phyloP scores from a whole-genome alignment of 2,329 filamentous ascomycete genomes.

The Waltergamsia citrina region DNA sequence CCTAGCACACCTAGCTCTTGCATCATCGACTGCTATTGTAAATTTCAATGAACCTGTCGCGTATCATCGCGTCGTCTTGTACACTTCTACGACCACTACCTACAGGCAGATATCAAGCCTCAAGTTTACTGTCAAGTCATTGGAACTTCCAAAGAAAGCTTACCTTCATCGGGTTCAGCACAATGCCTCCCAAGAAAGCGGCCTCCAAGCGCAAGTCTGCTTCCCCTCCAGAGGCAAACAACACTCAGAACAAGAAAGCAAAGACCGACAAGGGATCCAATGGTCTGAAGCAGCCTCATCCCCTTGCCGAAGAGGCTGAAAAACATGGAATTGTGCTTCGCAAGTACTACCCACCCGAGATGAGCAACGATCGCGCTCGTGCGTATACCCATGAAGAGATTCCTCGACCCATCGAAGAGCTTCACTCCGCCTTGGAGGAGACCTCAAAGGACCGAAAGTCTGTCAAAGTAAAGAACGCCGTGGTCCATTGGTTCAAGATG shows the following conservation, averaged over 20 bases:
- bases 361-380: conserved; percentile 68
- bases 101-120: no score
- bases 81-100: no score
- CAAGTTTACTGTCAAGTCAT: no score
- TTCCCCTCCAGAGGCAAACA: conserved; percentile 10
- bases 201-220: conserved; percentile 17
- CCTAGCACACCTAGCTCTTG: no score
- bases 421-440: conserved; percentile 50
- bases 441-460: conserved; percentile 45
- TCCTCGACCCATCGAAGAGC: conserved; percentile 61
- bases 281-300: conserved; percentile 34
- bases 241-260: conserved; percentile 19
- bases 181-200: conserved; percentile 15
- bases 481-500: conserved; percentile 87
- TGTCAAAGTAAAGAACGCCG: conserved; percentile 46
- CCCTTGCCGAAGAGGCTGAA: conserved; percentile 33
- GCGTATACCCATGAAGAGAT: conserved; percentile 65
- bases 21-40: no score
- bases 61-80: no score
- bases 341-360: conserved; percentile 76
- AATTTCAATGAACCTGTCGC: no score
- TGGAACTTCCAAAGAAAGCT: not conserved
- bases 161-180: conserved; percentile 7
- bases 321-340: conserved; percentile 56
- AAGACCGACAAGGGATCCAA: conserved; percentile 19